A percentile compares a stretch with the other conserved stretches of the same genome.
phyloP scores from a whole-genome alignment of 2,329 filamentous ascomycete genomes.

The Penicillium sp. region DNA sequence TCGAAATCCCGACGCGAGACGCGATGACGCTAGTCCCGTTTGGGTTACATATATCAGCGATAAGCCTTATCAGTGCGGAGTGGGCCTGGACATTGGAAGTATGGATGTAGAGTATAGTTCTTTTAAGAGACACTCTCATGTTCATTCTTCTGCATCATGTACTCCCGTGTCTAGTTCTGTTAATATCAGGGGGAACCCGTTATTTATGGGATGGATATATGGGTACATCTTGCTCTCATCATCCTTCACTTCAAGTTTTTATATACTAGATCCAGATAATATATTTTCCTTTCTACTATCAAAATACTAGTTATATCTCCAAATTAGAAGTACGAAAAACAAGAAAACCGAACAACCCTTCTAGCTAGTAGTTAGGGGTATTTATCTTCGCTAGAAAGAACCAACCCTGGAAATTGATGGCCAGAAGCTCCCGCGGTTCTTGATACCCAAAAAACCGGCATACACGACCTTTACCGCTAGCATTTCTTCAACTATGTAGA shows the following conservation, averaged over 20 bases:
- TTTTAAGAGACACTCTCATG: too few species aligned
- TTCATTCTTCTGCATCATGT: background rate
- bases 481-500: too few species aligned
- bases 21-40: slow-evolving; percentile 35
- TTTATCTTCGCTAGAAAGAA: too few species aligned
- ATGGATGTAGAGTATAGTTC: background rate
- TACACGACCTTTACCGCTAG: background rate
- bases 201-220: background rate
- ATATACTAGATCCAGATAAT: background rate
- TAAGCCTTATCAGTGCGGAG: slow-evolving; percentile 17
- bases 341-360: too few species aligned
- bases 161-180: background rate
- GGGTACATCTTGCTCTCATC: background rate
- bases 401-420: too few species aligned
- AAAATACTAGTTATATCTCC: background rate
- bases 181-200: background rate
- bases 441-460: background rate
- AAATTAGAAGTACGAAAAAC: background rate
- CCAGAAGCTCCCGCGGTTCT: too few species aligned
- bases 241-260: background rate
- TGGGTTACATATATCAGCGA: slow-evolving; percentile 28
- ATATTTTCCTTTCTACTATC: background rate
- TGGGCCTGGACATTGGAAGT: background rate
- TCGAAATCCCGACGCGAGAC: slow-evolving; percentile 28
- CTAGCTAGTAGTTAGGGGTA: too few species aligned